Conservation (phyloP, 768 basidiomycete species). For the Phaeotremella skinneri region DNA sequence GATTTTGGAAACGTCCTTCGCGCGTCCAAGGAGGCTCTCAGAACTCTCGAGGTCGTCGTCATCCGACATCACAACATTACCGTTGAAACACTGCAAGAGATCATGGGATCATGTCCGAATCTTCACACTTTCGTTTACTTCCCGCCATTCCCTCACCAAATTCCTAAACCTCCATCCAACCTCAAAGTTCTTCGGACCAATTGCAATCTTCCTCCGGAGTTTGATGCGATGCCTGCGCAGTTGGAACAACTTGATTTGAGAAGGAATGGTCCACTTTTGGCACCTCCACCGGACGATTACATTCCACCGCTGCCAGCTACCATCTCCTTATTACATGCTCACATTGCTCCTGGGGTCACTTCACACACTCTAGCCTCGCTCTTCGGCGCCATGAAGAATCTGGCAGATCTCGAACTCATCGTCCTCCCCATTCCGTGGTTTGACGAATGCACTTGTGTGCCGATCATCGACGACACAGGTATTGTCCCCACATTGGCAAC, state of each 20-base stretch:
- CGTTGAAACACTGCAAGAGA: not conserved
- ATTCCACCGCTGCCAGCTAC: not conserved
- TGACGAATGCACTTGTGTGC: not conserved
- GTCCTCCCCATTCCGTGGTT: constrained; percentile 2
- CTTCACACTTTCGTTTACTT: not conserved
- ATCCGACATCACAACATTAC: not conserved
- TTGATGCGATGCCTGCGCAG: not conserved
- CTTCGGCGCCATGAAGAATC: not conserved
- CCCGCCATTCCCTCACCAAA: not conserved
- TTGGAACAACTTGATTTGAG: not conserved
- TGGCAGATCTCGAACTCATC: constrained; percentile 1
- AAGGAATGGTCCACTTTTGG: not conserved
- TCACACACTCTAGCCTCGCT: not conserved
- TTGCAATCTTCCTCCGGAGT: constrained; percentile 2
- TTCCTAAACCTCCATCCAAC: not conserved
- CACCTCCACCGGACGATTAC: constrained; percentile 4
- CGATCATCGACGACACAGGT: not conserved
- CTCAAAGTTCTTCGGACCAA: not conserved
- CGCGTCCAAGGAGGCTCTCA: not conserved
- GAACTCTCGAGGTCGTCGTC: not conserved
- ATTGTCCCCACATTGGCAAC: not conserved
- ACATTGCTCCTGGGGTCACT: constrained; percentile 3
- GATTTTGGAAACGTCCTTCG: constrained; percentile 1
- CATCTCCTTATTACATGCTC: not conserved
- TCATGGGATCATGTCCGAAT: not conserved